These are phyloP conservation scores for Eruca vesicaria DNA, from an alignment of 441 rosid genomes.

Conservation along the genomic window DNA sequence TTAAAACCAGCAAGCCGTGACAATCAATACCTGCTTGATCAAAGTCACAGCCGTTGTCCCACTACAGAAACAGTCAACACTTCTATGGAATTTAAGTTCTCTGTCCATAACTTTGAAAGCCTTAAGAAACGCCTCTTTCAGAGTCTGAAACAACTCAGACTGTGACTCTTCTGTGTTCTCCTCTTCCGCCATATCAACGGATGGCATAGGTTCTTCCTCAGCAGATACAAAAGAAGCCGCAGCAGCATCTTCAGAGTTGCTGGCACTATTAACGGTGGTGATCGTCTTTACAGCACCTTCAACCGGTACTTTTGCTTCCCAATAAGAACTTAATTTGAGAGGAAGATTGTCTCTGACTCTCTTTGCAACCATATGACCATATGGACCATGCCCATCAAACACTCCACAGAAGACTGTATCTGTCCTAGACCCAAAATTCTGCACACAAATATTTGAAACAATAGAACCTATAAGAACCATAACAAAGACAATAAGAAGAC, in stretches of 20 bases:
- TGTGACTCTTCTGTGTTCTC: conserved; percentile 45
- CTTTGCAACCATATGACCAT: conserved; percentile 96
- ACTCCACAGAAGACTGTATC: conserved; percentile 96
- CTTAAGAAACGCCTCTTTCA: conserved; percentile 83
- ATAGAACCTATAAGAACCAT: not conserved
- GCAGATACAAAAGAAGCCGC: conserved; percentile 51
- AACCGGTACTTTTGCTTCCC: conserved; percentile 60
- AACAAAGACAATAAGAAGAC: not conserved
- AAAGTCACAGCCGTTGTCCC: conserved; percentile 98
- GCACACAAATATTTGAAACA: not conserved
- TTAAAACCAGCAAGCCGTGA: conserved; percentile 1
- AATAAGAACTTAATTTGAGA: conserved; percentile 69
- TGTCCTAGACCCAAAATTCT: conserved; percentile 87
- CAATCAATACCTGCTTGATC: conserved; percentile 74
- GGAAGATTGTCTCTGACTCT: conserved; percentile 96
- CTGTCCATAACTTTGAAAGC: conserved; percentile 95
- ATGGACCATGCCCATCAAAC: conserved; percentile 99
- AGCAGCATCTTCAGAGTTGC: conserved; percentile 56
- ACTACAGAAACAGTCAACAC: conserved; percentile 88
- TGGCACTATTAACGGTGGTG: conserved; percentile 46
- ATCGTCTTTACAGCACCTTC: conserved; percentile 54
- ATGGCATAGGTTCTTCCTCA: conserved; percentile 62
- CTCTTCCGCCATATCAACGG: conserved; percentile 45
- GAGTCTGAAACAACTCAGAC: conserved; percentile 54
- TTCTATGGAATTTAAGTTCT: conserved; percentile 69